A percentile compares a stretch with the other conserved stretches of the same genome.
These are phyloP conservation scores for Cryptococcus sp. DNA, from an alignment of 1,284 basidiomycete species.

Conservation along the genomic window DNA sequence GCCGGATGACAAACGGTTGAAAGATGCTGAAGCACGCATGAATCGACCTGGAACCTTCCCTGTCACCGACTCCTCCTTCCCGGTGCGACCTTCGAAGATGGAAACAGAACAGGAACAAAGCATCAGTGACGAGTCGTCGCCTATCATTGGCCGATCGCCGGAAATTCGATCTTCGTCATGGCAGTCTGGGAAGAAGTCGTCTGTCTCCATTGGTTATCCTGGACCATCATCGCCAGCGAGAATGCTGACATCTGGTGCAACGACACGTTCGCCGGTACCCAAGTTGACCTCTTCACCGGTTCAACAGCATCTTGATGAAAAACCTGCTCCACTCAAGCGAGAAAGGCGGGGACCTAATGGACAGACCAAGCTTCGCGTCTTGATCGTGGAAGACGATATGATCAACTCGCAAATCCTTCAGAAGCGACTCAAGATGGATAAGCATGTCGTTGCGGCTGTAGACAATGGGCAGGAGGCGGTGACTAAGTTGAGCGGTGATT, in stretches of 20 bases:
- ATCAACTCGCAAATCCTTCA: conserved; percentile 74
- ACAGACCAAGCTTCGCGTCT: conserved; percentile 57
- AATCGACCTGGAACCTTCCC: conserved; percentile 44
- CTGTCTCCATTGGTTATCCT: background rate
- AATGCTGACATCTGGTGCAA: background rate
- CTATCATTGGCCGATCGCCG: conserved; percentile 6
- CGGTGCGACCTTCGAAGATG: conserved; percentile 39
- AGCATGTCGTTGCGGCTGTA: conserved; percentile 67
- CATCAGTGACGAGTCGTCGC: conserved; percentile 1
- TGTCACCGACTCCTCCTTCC: conserved; percentile 51
- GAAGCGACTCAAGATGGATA: conserved; percentile 68
- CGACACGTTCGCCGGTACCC: background rate
- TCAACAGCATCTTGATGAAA: background rate
- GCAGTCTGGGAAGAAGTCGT: background rate
- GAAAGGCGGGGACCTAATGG: conserved; percentile 17
- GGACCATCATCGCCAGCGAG: background rate
- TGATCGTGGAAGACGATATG: conserved; percentile 73
- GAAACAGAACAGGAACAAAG: conserved; percentile 13
- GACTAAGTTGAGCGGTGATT: conserved; percentile 62
- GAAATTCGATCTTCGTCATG: background rate
- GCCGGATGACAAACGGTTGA: conserved; percentile 49
- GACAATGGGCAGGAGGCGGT: conserved; percentile 78
- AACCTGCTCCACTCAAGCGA: background rate
- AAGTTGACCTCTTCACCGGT: background rate
- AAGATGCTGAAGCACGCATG: conserved; percentile 42